These are phyloP conservation scores for Fusarium solani-melongenae DNA, from an alignment of 2,329 filamentous ascomycete genomes.

Conservation along the genomic window DNA sequence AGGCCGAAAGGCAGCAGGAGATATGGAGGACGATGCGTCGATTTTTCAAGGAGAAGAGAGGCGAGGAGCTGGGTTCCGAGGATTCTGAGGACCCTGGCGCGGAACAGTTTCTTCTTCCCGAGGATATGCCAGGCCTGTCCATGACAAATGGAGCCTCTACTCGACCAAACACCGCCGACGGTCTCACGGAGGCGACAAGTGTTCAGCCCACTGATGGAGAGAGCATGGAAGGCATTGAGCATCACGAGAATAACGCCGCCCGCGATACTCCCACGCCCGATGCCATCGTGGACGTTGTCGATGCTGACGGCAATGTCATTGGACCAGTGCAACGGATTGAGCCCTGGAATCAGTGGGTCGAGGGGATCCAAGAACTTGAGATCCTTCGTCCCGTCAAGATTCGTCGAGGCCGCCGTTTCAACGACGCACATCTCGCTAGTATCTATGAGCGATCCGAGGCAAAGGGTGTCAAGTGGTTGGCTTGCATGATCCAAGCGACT, in stretches of 20 bases:
- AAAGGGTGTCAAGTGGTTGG: constrained; percentile 59
- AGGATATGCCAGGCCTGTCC: constrained; percentile 17
- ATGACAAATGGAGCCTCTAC: constrained; percentile 21
- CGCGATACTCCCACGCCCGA: constrained; percentile 11
- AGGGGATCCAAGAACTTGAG: constrained; percentile 51
- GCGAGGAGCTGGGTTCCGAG: constrained; percentile 32
- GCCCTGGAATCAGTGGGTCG: constrained; percentile 54
- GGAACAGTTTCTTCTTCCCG: constrained; percentile 20
- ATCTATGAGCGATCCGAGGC: constrained; percentile 56
- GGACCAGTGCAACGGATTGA: constrained; percentile 52
- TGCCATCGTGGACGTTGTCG: constrained; percentile 50
- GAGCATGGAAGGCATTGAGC: constrained; percentile 36
- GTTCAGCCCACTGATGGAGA: constrained; percentile 6
- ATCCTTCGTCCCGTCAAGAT: constrained; percentile 55
- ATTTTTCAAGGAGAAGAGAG: constrained; percentile 49
- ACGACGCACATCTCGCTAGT: constrained; percentile 50
- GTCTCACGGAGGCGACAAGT: background rate
- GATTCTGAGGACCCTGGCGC: constrained; percentile 28
- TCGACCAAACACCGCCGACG: constrained; percentile 3
- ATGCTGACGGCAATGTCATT: constrained; percentile 52
- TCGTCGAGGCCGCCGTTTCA: constrained; percentile 56
- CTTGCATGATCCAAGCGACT: constrained; percentile 62
- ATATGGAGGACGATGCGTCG: constrained; percentile 46
- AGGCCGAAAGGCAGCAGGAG: constrained; percentile 43
- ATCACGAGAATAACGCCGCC: constrained; percentile 12